phyloP scores from a whole-genome alignment of 164 flowering plant genomes.

The Umbilicus rupestris region DNA sequence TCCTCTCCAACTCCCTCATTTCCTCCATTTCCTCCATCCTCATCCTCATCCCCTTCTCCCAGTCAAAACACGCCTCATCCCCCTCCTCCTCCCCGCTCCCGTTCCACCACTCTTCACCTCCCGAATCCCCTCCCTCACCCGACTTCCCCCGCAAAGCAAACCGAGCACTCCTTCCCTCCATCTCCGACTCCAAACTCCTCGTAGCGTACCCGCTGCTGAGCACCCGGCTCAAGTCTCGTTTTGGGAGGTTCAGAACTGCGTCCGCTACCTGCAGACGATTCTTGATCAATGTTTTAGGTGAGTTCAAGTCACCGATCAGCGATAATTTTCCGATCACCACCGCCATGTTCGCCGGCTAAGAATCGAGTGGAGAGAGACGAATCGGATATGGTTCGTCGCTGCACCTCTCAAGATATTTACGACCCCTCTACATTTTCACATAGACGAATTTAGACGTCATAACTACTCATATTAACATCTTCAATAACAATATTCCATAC shows the following conservation, averaged over 20 bases:
- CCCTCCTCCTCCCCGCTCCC: slow-evolving; percentile 26
- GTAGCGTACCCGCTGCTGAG: slow-evolving; percentile 6
- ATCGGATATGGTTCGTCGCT: not conserved
- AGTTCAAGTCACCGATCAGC: slow-evolving; percentile 26
- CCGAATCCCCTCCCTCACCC: slow-evolving; percentile 47
- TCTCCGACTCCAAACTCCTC: slow-evolving; percentile 31
- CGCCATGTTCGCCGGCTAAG: slow-evolving; percentile 36
- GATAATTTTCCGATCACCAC: slow-evolving; percentile 47
- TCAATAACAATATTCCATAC: too few relatives aligned
- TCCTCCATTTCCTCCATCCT: slow-evolving; percentile 79
- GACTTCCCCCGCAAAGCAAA: slow-evolving; percentile 28
- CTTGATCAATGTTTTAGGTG: slow-evolving; percentile 21
- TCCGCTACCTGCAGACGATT: slow-evolving; percentile 27
- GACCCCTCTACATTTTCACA: not conserved
- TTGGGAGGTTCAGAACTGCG: slow-evolving; percentile 27
- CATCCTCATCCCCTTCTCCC: slow-evolving; percentile 73
- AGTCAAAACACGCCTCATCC: slow-evolving; percentile 34
- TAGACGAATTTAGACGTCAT: not conserved
- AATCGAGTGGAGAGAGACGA: not conserved
- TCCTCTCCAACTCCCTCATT: slow-evolving; percentile 75
- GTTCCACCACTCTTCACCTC: slow-evolving; percentile 51
- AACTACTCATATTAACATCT: not conserved
- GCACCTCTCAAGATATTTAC: not conserved
- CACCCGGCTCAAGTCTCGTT: slow-evolving; percentile 22
- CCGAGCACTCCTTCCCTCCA: slow-evolving; percentile 22